phyloP scores from a whole-genome alignment of 768 basidiomycete genomes.

The Omphalotus guepiniiformis region DNA sequence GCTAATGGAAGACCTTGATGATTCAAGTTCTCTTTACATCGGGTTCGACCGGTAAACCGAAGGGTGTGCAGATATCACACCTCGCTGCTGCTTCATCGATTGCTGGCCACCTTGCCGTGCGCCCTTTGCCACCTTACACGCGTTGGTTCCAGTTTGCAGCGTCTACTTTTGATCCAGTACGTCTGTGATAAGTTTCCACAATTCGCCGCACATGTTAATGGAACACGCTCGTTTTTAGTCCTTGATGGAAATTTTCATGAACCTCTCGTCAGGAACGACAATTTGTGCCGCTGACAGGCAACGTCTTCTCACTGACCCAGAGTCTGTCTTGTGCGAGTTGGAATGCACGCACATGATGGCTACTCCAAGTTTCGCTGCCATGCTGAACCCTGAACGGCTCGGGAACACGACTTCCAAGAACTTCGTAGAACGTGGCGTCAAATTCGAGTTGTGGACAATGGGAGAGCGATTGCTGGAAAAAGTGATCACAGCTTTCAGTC shows the following conservation, averaged over 20 bases:
- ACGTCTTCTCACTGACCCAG: constrained; percentile 6
- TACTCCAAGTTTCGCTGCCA: constrained; percentile 7
- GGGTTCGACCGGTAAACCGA: constrained; percentile 19
- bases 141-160: constrained; percentile 11
- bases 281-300: constrained; percentile 6
- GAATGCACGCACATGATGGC: constrained; percentile 10
- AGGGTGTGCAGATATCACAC: constrained; percentile 15
- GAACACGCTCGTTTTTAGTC: neutral
- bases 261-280: constrained; percentile 5
- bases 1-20: neutral
- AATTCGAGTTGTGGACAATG: constrained; percentile 10
- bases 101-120: constrained; percentile 1
- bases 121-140: neutral
- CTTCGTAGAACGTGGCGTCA: neutral
- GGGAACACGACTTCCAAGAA: neutral
- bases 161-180: constrained; percentile 8
- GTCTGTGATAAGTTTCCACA: neutral
- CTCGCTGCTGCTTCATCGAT: constrained; percentile 6
- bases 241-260: constrained; percentile 9
- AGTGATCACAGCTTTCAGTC: constrained; percentile 4
- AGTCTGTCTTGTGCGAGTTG: constrained; percentile 5
- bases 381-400: constrained; percentile 3
- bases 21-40: constrained; percentile 12
- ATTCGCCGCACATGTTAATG: neutral
- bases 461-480: constrained; percentile 3